Evolutionary conservation across 371 early-diverging fungal genomes (phyloP), one percentile per base, ranked within the genome.

Genomic region (Mortierella sp.): DNA sequence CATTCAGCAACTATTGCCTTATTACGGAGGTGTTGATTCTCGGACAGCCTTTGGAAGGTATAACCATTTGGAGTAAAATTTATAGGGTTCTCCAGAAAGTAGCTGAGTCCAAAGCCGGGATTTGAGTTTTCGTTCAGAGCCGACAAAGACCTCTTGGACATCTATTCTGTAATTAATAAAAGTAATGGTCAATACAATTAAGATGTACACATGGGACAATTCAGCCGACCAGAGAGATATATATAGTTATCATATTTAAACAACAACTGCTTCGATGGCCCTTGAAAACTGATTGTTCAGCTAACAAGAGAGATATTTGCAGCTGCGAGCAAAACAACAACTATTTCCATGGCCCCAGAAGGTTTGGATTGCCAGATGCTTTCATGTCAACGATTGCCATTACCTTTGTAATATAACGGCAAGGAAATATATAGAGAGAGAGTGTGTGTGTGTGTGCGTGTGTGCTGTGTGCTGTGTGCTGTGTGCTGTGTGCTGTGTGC

Each of bases 131-230:
- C 55, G 11, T 28, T 53, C 55, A 53, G 28, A 7, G 13, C 10
- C 28, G 55, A 53, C 24, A 28, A 21, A 24, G 55, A 53, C 28
- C 55, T 53, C 28, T 53, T 53, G 21, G 55, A 53, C 55, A 53
- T 53, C 28, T 53, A 21, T 53, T 24, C 11, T 53, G 55, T 53
- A 53, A 53, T 53, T 53, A 53, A 53, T 24, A 53, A 53, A 53
- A 24, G 55, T 53, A 53, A 53, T 53, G 55, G 55, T 53, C 55
- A 53, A 53, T 53, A 53, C 21, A 24, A 28, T 53, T 24, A 21
- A 53, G 55, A 53, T 53, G 55, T 53, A 53, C 55, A 53, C 55
- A 53, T 53, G 55, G 55, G 55, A 53, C 55, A 53, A 53, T 28
- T 24, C 55, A 53, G 13, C 55, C 55, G 28, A 24, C 55, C 55